Evolutionary conservation across 257 asterid genomes (phyloP).

Genomic region (Plantago ovata): DNA sequence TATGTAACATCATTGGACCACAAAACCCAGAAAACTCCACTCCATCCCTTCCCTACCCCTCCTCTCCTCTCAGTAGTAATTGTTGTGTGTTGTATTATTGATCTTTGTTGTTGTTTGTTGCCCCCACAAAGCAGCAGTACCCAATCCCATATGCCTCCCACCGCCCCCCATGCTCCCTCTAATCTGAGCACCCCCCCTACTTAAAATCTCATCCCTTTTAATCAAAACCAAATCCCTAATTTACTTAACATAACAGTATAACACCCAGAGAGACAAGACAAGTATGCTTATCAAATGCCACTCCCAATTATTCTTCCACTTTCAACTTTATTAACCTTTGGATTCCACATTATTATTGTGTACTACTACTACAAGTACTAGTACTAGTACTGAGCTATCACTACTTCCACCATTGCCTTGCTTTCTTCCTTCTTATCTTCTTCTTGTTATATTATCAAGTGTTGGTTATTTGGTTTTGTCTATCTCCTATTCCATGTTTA

Average conservation of each 20-base stretch:
- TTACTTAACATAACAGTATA: not conserved
- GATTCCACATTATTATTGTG: slow-evolving; percentile 26
- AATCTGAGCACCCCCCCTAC: slow-evolving; percentile 51
- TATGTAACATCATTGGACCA: slow-evolving; percentile 68
- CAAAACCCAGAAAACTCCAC: slow-evolving; percentile 35
- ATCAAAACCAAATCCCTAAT: slow-evolving; percentile 25
- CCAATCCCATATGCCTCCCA: slow-evolving; percentile 60
- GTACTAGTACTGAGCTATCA: no score
- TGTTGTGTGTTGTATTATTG: no score
- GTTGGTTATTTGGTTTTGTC: no score
- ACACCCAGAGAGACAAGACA: no score
- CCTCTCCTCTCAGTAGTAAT: no score
- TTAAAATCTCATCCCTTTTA: slow-evolving; percentile 39
- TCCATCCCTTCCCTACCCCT: slow-evolving; percentile 21
- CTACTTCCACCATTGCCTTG: slow-evolving; percentile 20
- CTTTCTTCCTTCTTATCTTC: slow-evolving; percentile 20
- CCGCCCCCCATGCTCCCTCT: slow-evolving; percentile 60
- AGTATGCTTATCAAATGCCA: slow-evolving; percentile 14
- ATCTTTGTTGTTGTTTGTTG: no score
- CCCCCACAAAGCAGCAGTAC: slow-evolving; percentile 36
- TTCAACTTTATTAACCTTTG: slow-evolving; percentile 17
- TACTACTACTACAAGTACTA: no score
- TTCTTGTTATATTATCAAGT: no score
- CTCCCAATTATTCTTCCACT: slow-evolving; percentile 24
- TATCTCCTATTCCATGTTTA: slow-evolving; percentile 44